These are phyloP conservation scores for Tolypocladium inflatum DNA, from an alignment of 2,329 filamentous ascomycete genomes.

Conservation along the genomic window DNA sequence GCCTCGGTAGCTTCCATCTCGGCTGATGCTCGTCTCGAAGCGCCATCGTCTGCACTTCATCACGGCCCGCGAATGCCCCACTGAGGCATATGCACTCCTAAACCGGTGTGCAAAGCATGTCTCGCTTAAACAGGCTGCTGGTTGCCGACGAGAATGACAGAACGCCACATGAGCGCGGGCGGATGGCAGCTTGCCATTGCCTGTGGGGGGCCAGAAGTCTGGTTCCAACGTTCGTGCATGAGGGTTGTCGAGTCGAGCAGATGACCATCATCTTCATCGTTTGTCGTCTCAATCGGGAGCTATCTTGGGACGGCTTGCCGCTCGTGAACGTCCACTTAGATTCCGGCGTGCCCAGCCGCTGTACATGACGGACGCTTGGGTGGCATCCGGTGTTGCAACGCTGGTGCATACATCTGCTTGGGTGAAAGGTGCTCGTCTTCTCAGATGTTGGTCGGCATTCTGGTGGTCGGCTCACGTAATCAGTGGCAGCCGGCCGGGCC, in stretches of 20 bases:
- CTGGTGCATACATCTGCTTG: background rate
- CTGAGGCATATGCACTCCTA: background rate
- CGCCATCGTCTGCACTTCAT: background rate
- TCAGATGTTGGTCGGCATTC: background rate
- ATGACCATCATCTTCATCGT: background rate
- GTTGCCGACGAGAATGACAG: background rate
- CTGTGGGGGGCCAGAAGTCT: background rate
- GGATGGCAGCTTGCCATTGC: background rate
- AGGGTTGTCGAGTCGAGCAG: background rate
- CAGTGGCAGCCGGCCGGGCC: constrained; percentile 1
- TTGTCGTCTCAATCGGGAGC: background rate
- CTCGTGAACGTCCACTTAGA: background rate
- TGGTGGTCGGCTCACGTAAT: constrained; percentile 1
- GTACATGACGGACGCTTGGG: background rate
- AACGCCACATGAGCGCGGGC: background rate
- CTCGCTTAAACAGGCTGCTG: background rate
- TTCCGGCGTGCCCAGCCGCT: background rate
- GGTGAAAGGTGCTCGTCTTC: background rate
- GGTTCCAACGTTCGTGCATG: background rate
- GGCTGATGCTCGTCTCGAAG: background rate
- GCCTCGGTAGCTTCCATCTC: background rate
- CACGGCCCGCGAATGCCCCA: background rate
- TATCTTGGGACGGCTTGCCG: background rate
- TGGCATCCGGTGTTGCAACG: background rate
- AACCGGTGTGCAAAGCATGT: background rate